A percentile compares a stretch with the other conserved stretches of the same genome.
Evolutionary conservation across 225 moss, liverwort and hornwort species (phyloP).

Genomic region (Thuidium tamariscinum): DNA sequence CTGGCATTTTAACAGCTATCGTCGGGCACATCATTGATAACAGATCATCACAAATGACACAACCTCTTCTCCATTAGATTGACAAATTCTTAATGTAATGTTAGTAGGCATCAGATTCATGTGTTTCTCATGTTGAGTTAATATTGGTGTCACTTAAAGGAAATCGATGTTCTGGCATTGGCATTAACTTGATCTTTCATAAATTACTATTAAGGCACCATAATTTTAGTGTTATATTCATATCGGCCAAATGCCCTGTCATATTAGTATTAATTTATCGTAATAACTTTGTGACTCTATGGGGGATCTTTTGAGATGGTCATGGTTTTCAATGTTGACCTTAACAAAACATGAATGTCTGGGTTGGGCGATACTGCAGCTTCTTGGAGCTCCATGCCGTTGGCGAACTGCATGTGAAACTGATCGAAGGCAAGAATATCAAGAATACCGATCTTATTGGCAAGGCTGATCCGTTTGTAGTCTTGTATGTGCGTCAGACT

Average conservation of each 20-base stretch:
- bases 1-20: not conserved
- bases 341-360: not conserved
- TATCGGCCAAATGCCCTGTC: not conserved
- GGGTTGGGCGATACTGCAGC: constrained; percentile 23
- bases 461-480: constrained; percentile 77
- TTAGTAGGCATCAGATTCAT: not conserved
- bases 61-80: not conserved
- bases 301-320: not conserved
- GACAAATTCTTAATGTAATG: not conserved
- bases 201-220: too few species aligned
- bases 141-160: too few species aligned
- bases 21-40: not conserved
- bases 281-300: not conserved
- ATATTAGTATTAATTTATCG: not conserved
- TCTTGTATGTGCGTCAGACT: constrained; percentile 68
- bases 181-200: not conserved
- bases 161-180: not conserved
- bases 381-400: constrained; percentile 62
- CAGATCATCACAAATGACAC: not conserved
- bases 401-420: constrained; percentile 51
- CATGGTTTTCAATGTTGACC: not conserved
- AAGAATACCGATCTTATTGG: constrained; percentile 79
- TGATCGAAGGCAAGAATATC: constrained; percentile 60
- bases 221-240: too few species aligned
- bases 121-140: not conserved